Conservation (phyloP, 148 eudicot species). For the Fagopyrum esculentum region DNA sequence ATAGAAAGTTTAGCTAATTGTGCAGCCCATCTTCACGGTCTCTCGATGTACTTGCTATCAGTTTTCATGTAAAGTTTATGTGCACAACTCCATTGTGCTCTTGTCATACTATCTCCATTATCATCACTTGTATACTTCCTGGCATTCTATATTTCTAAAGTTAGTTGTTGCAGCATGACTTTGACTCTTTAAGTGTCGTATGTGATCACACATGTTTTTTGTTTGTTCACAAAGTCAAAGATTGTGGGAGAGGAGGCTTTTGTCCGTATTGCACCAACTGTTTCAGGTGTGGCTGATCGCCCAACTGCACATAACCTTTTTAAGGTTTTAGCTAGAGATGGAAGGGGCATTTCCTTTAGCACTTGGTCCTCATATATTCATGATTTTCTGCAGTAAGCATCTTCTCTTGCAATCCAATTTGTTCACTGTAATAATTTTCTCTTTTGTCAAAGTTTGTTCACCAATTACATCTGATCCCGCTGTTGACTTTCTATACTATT, state of each 20-base stretch:
- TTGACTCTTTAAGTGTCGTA: neutral
- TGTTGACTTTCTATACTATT: neutral
- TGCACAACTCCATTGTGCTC: neutral
- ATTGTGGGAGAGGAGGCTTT: slow-evolving; percentile 74
- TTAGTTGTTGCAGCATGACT: neutral
- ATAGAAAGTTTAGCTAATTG: neutral
- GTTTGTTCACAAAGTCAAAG: slow-evolving; percentile 42
- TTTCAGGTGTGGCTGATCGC: slow-evolving; percentile 85
- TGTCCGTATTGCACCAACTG: slow-evolving; percentile 80
- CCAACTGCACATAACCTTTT: slow-evolving; percentile 79
- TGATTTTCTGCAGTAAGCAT: slow-evolving; percentile 74
- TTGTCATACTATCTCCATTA: neutral
- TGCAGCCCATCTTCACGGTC: slow-evolving; percentile 2
- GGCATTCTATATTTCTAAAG: neutral
- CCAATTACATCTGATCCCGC: neutral
- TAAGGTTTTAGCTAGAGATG: slow-evolving; percentile 76
- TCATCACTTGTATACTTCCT: neutral
- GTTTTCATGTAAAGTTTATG: neutral
- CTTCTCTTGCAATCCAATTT: slow-evolving; percentile 7
- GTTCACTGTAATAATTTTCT: neutral
- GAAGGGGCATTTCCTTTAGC: slow-evolving; percentile 57
- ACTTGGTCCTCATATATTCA: slow-evolving; percentile 66
- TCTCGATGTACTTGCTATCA: neutral
- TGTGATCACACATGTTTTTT: slow-evolving; percentile 3
- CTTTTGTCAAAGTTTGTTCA: neutral